A percentile compares a stretch with the other conserved stretches of the same genome.
Evolutionary conservation across 73 alveolate genomes (phyloP).

Genomic region (Breviolum minutum): DNA sequence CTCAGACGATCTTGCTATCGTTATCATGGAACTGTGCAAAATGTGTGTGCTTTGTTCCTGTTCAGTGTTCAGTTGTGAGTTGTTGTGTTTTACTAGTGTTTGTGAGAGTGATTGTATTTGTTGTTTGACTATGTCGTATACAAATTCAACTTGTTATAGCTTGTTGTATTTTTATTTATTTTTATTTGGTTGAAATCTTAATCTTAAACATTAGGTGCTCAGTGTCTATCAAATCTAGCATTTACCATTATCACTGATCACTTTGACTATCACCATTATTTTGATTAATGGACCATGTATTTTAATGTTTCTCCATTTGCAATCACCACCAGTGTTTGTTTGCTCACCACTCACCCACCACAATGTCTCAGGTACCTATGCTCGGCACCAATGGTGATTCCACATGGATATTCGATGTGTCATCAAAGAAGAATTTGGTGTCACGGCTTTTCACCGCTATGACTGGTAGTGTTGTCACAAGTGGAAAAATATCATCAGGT

Average conservation of each 20-base stretch:
- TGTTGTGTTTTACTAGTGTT: no score
- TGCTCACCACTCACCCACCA: neutral
- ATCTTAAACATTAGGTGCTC: no score
- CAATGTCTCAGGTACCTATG: neutral
- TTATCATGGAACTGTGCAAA: neutral
- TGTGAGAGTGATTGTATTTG: neutral
- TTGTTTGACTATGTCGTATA: neutral
- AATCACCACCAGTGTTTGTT: no score
- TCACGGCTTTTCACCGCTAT: neutral
- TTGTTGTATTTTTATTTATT: neutral
- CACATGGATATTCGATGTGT: neutral
- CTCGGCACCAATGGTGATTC: neutral
- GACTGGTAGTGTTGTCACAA: slow-evolving; percentile 22
- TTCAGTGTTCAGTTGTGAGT: no score
- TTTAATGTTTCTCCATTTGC: no score
- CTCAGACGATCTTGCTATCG: neutral
- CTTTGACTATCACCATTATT: no score
- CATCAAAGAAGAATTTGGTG: neutral
- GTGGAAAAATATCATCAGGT: no score
- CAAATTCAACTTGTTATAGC: neutral
- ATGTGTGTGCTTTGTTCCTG: neutral
- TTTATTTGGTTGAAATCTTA: no score
- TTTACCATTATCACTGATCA: no score
- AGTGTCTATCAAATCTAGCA: no score
- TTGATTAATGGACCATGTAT: no score